Evolutionary conservation across 2,329 filamentous ascomycete species (phyloP).

Genomic region (Endocalyx cinctus): DNA sequence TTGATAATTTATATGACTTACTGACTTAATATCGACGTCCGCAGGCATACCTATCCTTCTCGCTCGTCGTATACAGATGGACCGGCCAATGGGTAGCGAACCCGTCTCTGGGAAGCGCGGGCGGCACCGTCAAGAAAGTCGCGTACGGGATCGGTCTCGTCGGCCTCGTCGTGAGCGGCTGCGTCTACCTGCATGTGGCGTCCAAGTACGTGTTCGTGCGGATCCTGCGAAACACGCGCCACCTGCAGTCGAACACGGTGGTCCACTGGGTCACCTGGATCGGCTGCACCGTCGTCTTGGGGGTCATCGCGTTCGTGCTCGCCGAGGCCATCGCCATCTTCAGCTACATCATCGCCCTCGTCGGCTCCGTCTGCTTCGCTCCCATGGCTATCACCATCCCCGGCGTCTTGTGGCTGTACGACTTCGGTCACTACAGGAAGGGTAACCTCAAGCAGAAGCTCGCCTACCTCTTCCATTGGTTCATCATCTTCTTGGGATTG

Average conservation of each 20-base stretch:
- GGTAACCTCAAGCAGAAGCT: constrained; percentile 13
- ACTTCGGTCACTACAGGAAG: constrained; percentile 27
- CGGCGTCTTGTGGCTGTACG: constrained; percentile 32
- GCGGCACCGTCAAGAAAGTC: constrained; percentile 55
- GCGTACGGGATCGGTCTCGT: constrained; percentile 55
- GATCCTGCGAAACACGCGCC: constrained; percentile 22
- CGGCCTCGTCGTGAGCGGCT: constrained; percentile 43
- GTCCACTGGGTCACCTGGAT: constrained; percentile 28
- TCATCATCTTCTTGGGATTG: constrained; percentile 11
- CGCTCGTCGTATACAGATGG: constrained; percentile 56
- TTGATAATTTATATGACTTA: too few species aligned
- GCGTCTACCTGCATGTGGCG: constrained; percentile 26
- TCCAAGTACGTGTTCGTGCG: constrained; percentile 31
- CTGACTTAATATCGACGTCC: too few species aligned
- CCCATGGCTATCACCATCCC: constrained; percentile 31
- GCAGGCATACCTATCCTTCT: constrained; percentile 51
- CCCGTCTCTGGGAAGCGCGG: constrained; percentile 58
- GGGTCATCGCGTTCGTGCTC: constrained; percentile 18
- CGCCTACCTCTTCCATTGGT: constrained; percentile 13
- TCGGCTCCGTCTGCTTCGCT: constrained; percentile 30
- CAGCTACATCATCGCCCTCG: constrained; percentile 27
- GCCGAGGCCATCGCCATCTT: constrained; percentile 23
- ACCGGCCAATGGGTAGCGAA: constrained; percentile 60
- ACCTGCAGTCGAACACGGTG: constrained; percentile 25
- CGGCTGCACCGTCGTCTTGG: constrained; percentile 18